Conservation (phyloP, 2,329 filamentous ascomycete genomes). For the Epichloe glyceriae region DNA sequence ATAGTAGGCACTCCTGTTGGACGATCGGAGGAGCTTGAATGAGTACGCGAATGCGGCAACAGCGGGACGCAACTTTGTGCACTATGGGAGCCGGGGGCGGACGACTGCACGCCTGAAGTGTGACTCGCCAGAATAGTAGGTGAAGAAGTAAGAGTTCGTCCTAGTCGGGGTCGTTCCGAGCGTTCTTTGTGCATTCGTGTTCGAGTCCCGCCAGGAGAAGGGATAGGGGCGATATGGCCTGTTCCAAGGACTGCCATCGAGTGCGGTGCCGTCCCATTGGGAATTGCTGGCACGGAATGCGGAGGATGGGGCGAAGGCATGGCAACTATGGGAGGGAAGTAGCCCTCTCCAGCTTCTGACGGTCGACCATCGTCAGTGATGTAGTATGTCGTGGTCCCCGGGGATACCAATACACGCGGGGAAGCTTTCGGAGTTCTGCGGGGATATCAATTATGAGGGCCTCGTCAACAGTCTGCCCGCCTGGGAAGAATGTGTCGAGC, state of each 20-base stretch:
- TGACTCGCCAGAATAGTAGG: slow-evolving; percentile 44
- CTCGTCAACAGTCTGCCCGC: slow-evolving; percentile 77
- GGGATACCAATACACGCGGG: slow-evolving; percentile 43
- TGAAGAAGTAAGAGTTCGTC: slow-evolving; percentile 66
- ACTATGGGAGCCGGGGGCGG: slow-evolving; percentile 19
- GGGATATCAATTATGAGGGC: slow-evolving; percentile 86
- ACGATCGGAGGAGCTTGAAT: slow-evolving; percentile 46
- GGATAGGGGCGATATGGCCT: slow-evolving; percentile 66
- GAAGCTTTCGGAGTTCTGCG: slow-evolving; percentile 70
- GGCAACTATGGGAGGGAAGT: slow-evolving; percentile 60
- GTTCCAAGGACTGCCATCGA: slow-evolving; percentile 73
- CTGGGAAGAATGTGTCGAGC: slow-evolving; percentile 72
- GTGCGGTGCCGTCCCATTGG: slow-evolving; percentile 28
- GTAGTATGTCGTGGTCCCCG: slow-evolving; percentile 36
- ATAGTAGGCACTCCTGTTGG: slow-evolving; percentile 28
- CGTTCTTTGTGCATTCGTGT: slow-evolving; percentile 43
- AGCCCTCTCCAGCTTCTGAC: slow-evolving; percentile 60
- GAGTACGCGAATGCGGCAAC: slow-evolving; percentile 40
- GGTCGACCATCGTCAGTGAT: slow-evolving; percentile 51
- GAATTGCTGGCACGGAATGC: slow-evolving; percentile 24
- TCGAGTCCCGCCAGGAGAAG: slow-evolving; percentile 63
- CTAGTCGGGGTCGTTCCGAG: slow-evolving; percentile 45
- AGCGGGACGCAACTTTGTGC: slow-evolving; percentile 23
- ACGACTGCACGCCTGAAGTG: slow-evolving; percentile 20
- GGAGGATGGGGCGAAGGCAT: slow-evolving; percentile 28